phyloP scores from a whole-genome alignment of 495 filamentous ascomycete genomes.

The Staphylotrichum tortipilum region DNA sequence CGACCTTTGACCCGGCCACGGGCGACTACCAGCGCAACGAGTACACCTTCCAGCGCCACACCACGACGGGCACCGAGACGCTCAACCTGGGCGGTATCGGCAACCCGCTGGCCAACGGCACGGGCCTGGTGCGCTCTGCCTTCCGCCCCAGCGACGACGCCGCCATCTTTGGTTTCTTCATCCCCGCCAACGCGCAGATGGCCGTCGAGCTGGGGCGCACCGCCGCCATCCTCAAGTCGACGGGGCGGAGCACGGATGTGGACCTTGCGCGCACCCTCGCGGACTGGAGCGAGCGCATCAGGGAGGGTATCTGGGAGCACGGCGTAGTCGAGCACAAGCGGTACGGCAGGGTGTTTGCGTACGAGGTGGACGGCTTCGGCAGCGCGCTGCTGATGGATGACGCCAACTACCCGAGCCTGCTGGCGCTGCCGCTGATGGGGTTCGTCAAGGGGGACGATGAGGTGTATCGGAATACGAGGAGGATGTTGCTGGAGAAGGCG shows the following conservation, averaged over 20 bases:
- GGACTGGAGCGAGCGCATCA: constrained; percentile 58
- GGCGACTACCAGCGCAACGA: constrained; percentile 57
- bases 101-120: constrained; percentile 80
- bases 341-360: constrained; percentile 88
- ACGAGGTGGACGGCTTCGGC: constrained; percentile 94
- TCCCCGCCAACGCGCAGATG: constrained; percentile 95
- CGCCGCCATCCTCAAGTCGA: constrained; percentile 55
- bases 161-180: constrained; percentile 92
- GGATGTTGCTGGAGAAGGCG: constrained; percentile 70
- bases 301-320: constrained; percentile 72
- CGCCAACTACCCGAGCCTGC: constrained; percentile 85
- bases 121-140: constrained; percentile 79
- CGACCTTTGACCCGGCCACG: constrained; percentile 64
- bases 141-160: constrained; percentile 97
- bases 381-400: constrained; percentile 93
- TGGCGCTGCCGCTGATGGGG: constrained; percentile 79
- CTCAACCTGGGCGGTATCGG: constrained; percentile 73
- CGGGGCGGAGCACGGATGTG: constrained; percentile 38
- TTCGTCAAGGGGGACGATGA: constrained; percentile 60
- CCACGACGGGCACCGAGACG: constrained; percentile 81
- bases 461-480: constrained; percentile 82
- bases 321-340: constrained; percentile 78
- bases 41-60: constrained; percentile 80
- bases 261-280: constrained; percentile 47
- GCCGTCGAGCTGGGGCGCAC: constrained; percentile 77